phyloP scores from a whole-genome alignment of 2,329 filamentous ascomycete species.

The Ceratocystis variospora region DNA sequence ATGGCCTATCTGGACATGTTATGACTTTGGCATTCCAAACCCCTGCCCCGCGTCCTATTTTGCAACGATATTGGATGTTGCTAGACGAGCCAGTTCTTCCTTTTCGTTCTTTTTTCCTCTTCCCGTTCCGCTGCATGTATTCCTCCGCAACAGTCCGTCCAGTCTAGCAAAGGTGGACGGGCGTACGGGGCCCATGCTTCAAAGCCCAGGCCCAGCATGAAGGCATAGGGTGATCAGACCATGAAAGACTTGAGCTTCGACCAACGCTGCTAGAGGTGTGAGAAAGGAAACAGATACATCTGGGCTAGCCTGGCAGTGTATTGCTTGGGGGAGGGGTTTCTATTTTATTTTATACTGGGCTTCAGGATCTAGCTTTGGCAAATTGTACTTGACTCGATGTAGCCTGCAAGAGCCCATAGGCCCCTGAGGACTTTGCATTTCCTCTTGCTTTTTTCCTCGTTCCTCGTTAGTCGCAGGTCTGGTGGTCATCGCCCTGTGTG shows the following conservation, averaged over 20 bases:
- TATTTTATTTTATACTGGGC: too few species aligned
- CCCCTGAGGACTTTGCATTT: neutral
- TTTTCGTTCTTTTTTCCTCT: neutral
- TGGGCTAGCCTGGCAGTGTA: neutral
- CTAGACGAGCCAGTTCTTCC: neutral
- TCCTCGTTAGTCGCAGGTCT: too few species aligned
- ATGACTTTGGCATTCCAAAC: too few species aligned
- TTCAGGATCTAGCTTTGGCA: neutral
- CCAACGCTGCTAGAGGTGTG: neutral
- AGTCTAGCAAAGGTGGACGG: neutral
- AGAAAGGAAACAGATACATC: neutral
- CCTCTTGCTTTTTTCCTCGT: neutral
- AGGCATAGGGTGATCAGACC: conserved; percentile 1
- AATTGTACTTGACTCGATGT: neutral
- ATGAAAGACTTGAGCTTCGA: conserved; percentile 6
- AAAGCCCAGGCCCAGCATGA: neutral
- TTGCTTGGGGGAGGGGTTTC: neutral
- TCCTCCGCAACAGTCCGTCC: conserved; percentile 2
- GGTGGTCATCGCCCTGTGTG: neutral
- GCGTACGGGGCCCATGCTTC: neutral
- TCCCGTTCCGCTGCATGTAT: neutral
- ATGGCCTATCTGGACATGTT: too few species aligned
- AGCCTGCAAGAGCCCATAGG: neutral
- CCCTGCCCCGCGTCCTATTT: neutral
- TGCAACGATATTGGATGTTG: neutral